Conservation (phyloP, 805 yeast species). For the Nakazawaea populi region DNA sequence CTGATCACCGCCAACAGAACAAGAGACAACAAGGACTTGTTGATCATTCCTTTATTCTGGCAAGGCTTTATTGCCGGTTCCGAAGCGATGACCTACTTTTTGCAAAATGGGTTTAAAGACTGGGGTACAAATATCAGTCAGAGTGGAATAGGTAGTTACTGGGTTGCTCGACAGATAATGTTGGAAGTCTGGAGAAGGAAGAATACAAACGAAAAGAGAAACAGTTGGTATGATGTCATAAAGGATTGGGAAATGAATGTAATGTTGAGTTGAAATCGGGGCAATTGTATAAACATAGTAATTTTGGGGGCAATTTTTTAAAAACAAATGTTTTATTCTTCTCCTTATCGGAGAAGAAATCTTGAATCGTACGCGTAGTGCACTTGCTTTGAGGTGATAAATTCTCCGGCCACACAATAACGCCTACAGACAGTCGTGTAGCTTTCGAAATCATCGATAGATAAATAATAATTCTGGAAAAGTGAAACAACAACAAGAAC, state of each 20-base stretch:
- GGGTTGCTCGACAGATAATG: slow-evolving; percentile 84
- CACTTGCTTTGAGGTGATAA: too few relatives aligned
- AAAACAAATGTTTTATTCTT: background rate
- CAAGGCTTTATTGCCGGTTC: slow-evolving; percentile 88
- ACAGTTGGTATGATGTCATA: slow-evolving; percentile 74
- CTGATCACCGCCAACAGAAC: slow-evolving; percentile 37
- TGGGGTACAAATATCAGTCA: slow-evolving; percentile 67
- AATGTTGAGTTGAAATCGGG: slow-evolving; percentile 45
- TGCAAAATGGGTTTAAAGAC: slow-evolving; percentile 60
- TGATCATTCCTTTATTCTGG: slow-evolving; percentile 77
- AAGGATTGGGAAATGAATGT: slow-evolving; percentile 83
- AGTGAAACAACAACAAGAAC: background rate
- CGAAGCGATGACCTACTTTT: slow-evolving; percentile 52
- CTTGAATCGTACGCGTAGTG: too few relatives aligned
- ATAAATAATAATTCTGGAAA: background rate
- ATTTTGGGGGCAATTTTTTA: background rate
- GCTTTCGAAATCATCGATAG: background rate
- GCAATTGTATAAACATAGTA: background rate
- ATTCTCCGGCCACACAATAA: too few relatives aligned
- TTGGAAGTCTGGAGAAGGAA: slow-evolving; percentile 81
- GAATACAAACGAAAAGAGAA: slow-evolving; percentile 48
- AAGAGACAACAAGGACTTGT: slow-evolving; percentile 36
- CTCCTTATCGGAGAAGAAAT: background rate
- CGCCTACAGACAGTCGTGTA: background rate
- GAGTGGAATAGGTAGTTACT: slow-evolving; percentile 69